These are phyloP conservation scores for Penicillium mononematosum DNA, from an alignment of 495 filamentous ascomycete species.

Conservation along the genomic window DNA sequence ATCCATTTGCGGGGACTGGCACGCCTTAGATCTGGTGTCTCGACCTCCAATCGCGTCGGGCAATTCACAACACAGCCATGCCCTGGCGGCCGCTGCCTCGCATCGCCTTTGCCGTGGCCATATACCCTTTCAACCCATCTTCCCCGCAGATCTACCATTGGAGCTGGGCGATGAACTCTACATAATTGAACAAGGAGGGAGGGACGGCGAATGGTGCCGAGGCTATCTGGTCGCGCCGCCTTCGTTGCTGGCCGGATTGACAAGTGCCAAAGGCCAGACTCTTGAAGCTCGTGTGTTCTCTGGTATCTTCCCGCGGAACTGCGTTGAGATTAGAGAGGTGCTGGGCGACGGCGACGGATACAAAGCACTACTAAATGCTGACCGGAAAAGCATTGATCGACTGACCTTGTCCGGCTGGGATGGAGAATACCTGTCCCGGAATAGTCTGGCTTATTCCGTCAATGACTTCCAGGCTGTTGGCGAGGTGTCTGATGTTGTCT, in stretches of 20 bases:
- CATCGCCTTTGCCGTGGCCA: slow-evolving; percentile 96
- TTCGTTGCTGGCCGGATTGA: slow-evolving; percentile 86
- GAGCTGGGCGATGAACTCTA: slow-evolving; percentile 98
- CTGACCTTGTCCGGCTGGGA: slow-evolving; percentile 24
- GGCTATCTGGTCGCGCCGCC: slow-evolving; percentile 95
- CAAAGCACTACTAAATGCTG: slow-evolving; percentile 35
- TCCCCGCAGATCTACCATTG: slow-evolving; percentile 89
- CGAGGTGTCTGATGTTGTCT: slow-evolving; percentile 41
- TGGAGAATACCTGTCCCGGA: slow-evolving; percentile 24
- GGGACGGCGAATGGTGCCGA: slow-evolving; percentile 83
- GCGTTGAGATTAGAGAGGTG: slow-evolving; percentile 81
- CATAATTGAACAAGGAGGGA: slow-evolving; percentile 93
- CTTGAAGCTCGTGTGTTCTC: slow-evolving; percentile 95
- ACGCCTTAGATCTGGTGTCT: slow-evolving; percentile 13
- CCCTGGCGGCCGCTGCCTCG: slow-evolving; percentile 95
- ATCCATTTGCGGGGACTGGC: slow-evolving; percentile 18
- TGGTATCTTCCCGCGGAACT: slow-evolving; percentile 91
- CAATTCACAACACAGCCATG: slow-evolving; percentile 53
- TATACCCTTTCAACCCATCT: slow-evolving; percentile 84
- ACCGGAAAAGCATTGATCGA: slow-evolving; percentile 29
- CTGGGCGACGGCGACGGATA: slow-evolving; percentile 58
- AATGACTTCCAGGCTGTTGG: slow-evolving; percentile 26
- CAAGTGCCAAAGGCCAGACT: slow-evolving; percentile 86
- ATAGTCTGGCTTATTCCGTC: slow-evolving; percentile 32
- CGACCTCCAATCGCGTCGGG: slow-evolving; percentile 11